phyloP scores from a whole-genome alignment of 371 early-diverging fungal genomes.

The Mucor lusitanicus region DNA sequence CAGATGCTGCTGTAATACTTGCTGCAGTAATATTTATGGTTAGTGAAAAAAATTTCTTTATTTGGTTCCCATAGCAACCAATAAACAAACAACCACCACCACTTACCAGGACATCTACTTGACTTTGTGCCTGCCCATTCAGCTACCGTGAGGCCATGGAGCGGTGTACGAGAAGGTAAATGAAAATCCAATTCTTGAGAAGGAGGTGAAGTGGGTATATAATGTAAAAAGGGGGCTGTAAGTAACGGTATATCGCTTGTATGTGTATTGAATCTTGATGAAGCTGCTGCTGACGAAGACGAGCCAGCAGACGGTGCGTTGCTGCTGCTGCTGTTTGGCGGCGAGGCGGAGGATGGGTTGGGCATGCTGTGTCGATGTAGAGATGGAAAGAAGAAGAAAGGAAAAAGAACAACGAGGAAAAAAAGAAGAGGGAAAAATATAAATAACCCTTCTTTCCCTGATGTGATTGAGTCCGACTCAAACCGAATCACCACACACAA shows the following conservation, averaged over 20 bases:
- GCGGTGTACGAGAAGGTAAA: slow-evolving; percentile 35
- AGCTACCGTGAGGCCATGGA: slow-evolving; percentile 33
- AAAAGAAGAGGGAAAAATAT: neutral
- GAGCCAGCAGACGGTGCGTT: no score
- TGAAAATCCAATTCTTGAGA: slow-evolving; percentile 35
- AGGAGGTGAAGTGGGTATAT: slow-evolving; percentile 34
- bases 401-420: neutral
- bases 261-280: slow-evolving; percentile 1
- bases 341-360: neutral
- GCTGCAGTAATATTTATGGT: neutral
- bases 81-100: neutral
- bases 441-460: neutral
- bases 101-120: slow-evolving; percentile 9
- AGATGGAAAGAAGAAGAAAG: neutral
- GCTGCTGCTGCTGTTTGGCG: neutral
- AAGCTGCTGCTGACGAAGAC: neutral
- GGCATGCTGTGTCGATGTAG: neutral
- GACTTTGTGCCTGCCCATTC: slow-evolving; percentile 37
- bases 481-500: slow-evolving; percentile 1
- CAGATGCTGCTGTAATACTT: neutral
- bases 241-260: slow-evolving; percentile 25
- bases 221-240: slow-evolving; percentile 25
- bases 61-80: slow-evolving; percentile 1
- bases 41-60: slow-evolving; percentile 3
- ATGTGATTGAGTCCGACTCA: slow-evolving; percentile 1